Conservation (phyloP, 768 basidiomycete genomes). For the Mycena galopus region DNA sequence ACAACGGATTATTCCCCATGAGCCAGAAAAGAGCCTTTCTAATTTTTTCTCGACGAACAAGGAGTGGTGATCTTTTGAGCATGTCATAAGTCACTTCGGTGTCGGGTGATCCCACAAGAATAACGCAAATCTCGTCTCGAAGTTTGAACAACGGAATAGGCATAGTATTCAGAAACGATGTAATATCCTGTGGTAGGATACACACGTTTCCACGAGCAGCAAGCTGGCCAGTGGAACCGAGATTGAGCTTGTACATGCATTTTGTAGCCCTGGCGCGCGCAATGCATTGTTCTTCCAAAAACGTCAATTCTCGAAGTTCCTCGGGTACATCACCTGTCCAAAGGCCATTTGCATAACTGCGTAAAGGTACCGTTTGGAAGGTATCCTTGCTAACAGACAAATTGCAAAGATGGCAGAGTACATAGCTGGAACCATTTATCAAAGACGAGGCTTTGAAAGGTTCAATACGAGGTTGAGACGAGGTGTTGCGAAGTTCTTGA, state of each 20-base stretch:
- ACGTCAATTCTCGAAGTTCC: background rate
- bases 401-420: background rate
- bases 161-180: background rate
- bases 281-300: background rate
- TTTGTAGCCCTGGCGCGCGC: background rate
- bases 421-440: background rate
- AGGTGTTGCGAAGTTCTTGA: background rate
- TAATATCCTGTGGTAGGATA: background rate
- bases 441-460: background rate
- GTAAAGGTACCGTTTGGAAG: background rate
- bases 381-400: background rate
- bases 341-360: background rate
- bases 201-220: background rate
- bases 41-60: background rate
- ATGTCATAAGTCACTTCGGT: background rate
- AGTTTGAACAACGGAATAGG: background rate
- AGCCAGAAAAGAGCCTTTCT: background rate
- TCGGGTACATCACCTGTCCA: background rate
- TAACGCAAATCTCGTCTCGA: background rate
- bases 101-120: background rate
- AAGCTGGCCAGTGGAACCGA: background rate
- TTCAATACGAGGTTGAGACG: background rate
- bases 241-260: background rate
- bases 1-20: background rate
- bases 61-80: background rate